Conservation (phyloP, 2,329 filamentous ascomycete species). For the Niveomyces coronatus region DNA sequence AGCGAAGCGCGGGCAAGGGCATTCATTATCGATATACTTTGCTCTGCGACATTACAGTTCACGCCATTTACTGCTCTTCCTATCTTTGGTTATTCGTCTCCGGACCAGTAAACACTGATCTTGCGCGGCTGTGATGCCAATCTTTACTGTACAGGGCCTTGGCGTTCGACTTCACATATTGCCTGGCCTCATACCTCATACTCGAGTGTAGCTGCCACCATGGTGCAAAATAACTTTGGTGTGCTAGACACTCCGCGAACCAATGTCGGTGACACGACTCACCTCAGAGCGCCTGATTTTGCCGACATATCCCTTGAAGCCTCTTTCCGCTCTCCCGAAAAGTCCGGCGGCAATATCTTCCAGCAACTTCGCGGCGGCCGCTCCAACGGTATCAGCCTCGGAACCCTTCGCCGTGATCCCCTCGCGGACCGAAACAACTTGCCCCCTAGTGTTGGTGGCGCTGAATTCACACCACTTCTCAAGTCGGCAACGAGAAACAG, state of each 20-base stretch:
- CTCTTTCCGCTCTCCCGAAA: constrained; percentile 73
- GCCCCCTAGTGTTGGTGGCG: constrained; percentile 51
- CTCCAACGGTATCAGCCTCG: constrained; percentile 45
- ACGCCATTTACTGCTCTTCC: neutral
- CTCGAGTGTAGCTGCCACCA: constrained; percentile 20
- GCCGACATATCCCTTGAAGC: constrained; percentile 74
- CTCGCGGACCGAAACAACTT: constrained; percentile 64
- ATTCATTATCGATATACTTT: constrained; percentile 5
- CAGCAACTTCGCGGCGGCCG: constrained; percentile 62
- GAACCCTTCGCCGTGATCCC: constrained; percentile 67
- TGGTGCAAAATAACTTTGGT: constrained; percentile 54
- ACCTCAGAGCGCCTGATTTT: constrained; percentile 61
- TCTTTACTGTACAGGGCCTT: no score
- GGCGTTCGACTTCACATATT: no score
- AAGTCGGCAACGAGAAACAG: constrained; percentile 68
- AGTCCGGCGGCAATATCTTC: constrained; percentile 54
- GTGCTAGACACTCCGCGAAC: constrained; percentile 80
- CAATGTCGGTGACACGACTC: constrained; percentile 74
- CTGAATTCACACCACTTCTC: constrained; percentile 89
- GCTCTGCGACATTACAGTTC: no score
- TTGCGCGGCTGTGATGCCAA: no score
- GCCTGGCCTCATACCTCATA: neutral
- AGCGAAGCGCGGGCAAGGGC: no score
- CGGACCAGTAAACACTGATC: no score
- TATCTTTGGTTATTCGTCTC: neutral